These are phyloP conservation scores for Hypoxylon sp. DNA, from an alignment of 2,329 filamentous ascomycete genomes.

Conservation along the genomic window DNA sequence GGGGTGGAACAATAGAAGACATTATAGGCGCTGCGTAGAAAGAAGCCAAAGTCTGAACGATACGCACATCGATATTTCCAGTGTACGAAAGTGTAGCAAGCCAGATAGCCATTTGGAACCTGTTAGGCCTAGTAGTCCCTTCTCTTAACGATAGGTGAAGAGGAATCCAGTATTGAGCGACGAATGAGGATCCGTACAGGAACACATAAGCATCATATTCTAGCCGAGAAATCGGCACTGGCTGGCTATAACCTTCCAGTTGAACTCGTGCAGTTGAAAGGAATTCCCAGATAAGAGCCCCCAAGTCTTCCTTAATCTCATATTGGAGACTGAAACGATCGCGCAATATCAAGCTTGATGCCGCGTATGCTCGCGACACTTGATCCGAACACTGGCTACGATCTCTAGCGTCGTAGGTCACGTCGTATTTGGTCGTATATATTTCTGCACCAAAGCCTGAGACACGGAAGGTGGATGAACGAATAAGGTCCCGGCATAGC, in stretches of 20 bases:
- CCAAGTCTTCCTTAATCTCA: background rate
- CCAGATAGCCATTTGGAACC: conserved; percentile 42
- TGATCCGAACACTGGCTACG: conserved; percentile 13
- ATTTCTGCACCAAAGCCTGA: conserved; percentile 58
- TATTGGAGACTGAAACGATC: background rate
- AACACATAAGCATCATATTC: conserved; percentile 30
- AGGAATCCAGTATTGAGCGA: conserved; percentile 26
- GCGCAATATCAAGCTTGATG: conserved; percentile 28
- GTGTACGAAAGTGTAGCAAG: conserved; percentile 33
- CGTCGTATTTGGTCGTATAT: conserved; percentile 53
- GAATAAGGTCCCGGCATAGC: conserved; percentile 36
- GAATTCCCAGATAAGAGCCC: conserved; percentile 16
- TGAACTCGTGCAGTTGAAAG: background rate
- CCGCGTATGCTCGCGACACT: conserved; percentile 11
- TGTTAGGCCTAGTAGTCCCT: background rate
- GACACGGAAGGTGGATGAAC: conserved; percentile 40
- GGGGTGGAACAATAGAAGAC: background rate
- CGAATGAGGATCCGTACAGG: background rate
- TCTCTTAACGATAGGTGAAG: conserved; percentile 7
- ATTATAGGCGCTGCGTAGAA: conserved; percentile 28
- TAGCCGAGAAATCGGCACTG: background rate
- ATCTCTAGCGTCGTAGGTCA: conserved; percentile 55
- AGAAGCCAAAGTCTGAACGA: conserved; percentile 35
- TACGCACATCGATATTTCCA: conserved; percentile 15
- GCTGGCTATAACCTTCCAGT: background rate